phyloP scores from a whole-genome alignment of 2,329 filamentous ascomycete species.

The Elsinoe fawcettii region DNA sequence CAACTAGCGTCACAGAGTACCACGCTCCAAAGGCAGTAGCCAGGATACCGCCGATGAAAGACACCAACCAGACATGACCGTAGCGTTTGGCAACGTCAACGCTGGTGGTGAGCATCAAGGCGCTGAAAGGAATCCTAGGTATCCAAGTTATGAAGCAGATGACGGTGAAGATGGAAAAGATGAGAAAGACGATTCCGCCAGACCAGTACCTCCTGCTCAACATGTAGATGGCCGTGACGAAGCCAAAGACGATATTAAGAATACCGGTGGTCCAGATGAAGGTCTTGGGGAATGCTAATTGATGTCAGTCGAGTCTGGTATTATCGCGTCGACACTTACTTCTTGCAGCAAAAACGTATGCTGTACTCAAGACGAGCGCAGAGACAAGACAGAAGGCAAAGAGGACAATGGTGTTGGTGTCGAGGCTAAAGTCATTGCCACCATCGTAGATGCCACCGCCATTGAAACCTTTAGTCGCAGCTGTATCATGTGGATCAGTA shows the following conservation, averaged over 20 bases:
- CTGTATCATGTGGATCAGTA: constrained; percentile 22
- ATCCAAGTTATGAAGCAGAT: constrained; percentile 88
- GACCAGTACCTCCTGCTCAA: constrained; percentile 68
- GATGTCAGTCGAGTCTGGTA: not conserved
- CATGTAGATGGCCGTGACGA: constrained; percentile 85
- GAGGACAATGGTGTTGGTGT: constrained; percentile 78
- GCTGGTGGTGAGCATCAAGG: constrained; percentile 77
- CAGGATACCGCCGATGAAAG: constrained; percentile 69
- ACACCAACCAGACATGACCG: constrained; percentile 81
- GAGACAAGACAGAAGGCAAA: constrained; percentile 71
- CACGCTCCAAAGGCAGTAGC: constrained; percentile 72
- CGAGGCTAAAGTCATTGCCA: constrained; percentile 58
- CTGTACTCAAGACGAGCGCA: constrained; percentile 65
- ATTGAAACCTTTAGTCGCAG: constrained; percentile 52
- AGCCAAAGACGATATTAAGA: constrained; percentile 71
- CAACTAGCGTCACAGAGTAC: constrained; percentile 79
- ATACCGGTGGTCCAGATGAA: constrained; percentile 92
- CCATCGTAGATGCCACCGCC: constrained; percentile 68
- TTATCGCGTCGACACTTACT: constrained; percentile 16
- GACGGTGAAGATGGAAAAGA: constrained; percentile 73
- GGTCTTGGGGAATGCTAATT: constrained; percentile 41
- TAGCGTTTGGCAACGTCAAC: constrained; percentile 78
- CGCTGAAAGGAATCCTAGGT: constrained; percentile 80
- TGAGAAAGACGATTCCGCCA: constrained; percentile 76
- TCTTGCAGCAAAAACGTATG: constrained; percentile 68